phyloP scores from a whole-genome alignment of 148 eudicot species.

The Amaranthus hypochondriacus region DNA sequence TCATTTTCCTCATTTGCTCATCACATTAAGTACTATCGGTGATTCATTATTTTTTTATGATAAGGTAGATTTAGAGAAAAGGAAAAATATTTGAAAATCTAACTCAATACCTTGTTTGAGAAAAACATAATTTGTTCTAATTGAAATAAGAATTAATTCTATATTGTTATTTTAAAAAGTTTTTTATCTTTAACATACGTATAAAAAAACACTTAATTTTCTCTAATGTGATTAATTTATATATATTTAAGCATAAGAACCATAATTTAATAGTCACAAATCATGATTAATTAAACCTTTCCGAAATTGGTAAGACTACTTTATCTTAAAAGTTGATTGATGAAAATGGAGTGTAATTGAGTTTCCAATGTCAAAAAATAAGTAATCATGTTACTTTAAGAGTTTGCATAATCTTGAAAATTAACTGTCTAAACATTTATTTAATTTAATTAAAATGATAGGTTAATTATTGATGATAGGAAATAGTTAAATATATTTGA shows the following conservation, averaged over 20 bases:
- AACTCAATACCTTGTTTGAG: not conserved
- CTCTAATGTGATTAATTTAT: no score
- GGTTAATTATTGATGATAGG: not conserved
- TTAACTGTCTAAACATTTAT: no score
- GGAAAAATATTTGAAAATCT: not conserved
- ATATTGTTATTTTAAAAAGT: no score
- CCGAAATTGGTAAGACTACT: not conserved
- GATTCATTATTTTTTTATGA: not conserved
- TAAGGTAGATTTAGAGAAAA: not conserved
- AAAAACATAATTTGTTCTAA: no score
- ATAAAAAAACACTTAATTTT: no score
- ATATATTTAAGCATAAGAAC: no score
- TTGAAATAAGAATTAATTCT: no score
- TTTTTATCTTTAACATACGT: no score
- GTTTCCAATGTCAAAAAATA: not conserved
- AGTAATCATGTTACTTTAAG: not conserved
- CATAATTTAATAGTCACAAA: conserved; percentile 1
- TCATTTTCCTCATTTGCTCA: not conserved
- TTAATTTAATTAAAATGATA: not conserved
- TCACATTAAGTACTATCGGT: not conserved
- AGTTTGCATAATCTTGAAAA: not conserved
- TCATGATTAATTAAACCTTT: not conserved
- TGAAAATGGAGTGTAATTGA: not conserved
- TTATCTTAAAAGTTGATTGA: not conserved
- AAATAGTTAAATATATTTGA: not conserved